Conservation (phyloP, 1,284 basidiomycete species). For the Ceratobasidium papillatum region DNA sequence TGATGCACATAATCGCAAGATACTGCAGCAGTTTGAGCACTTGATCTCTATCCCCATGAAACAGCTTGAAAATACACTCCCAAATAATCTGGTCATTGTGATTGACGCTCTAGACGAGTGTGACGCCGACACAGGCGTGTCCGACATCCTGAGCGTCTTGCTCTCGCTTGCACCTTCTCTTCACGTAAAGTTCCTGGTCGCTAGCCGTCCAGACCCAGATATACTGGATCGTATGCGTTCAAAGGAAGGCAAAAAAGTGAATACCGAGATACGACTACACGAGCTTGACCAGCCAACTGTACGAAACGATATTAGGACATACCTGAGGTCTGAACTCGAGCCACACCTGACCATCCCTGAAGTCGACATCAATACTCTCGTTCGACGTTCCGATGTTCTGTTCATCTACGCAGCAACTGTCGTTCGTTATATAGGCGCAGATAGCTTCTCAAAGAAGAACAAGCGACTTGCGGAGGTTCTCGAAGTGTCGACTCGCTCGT, state of each 20-base stretch:
- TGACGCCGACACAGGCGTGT: neutral
- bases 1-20: neutral
- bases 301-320: no score
- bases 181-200: conserved; percentile 5
- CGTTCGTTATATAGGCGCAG: neutral
- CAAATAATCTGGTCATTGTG: neutral
- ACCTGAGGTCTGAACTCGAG: no score
- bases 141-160: neutral
- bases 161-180: neutral
- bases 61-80: neutral
- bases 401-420: conserved; percentile 10
- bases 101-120: conserved; percentile 36
- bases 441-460: neutral
- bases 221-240: neutral
- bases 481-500: neutral
- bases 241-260: neutral
- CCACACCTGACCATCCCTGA: neutral
- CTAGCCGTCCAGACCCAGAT: neutral
- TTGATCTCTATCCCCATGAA: neutral
- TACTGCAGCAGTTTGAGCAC: conserved; percentile 1
- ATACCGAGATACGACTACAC: no score
- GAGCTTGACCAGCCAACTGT: no score
- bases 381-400: neutral
- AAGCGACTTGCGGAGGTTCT: neutral
- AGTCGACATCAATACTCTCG: neutral